Conservation (phyloP, 2,329 filamentous ascomycete species). For the Hyphodiscus sp. region DNA sequence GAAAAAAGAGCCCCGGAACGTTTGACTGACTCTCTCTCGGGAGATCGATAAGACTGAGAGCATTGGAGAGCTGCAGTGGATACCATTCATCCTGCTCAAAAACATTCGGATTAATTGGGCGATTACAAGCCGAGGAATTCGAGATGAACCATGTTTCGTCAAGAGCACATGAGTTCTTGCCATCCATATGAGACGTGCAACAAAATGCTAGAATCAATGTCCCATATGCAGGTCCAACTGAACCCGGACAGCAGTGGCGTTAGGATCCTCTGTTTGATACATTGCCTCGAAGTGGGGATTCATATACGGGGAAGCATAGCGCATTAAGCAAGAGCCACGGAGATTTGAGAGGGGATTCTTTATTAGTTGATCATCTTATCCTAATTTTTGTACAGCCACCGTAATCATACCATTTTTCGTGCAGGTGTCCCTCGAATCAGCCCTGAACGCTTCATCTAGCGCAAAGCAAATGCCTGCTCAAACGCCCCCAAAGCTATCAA, state of each 20-base stretch:
- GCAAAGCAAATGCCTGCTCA: constrained; percentile 24
- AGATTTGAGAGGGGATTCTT: constrained; percentile 50
- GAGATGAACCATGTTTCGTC: background rate
- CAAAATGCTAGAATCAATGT: constrained; percentile 6
- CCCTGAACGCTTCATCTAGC: constrained; percentile 22
- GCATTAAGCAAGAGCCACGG: background rate
- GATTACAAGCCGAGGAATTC: background rate
- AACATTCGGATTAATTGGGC: background rate
- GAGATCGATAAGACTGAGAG: background rate
- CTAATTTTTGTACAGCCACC: constrained; percentile 34
- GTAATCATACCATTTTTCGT: constrained; percentile 23
- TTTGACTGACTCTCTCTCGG: background rate
- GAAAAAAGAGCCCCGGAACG: background rate
- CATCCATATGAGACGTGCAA: constrained; percentile 21
- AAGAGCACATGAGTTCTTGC: constrained; percentile 10
- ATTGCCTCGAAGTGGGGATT: background rate
- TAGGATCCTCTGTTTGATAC: background rate
- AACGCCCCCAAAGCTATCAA: constrained; percentile 32
- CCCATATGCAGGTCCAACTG: constrained; percentile 3
- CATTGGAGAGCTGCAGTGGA: background rate
- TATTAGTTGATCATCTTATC: constrained; percentile 45
- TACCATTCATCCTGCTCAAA: background rate
- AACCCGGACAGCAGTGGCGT: background rate
- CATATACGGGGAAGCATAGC: background rate
- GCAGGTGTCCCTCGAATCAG: constrained; percentile 25